Percentiles rank a stretch among this genome's conserved stretches.
Conservation (phyloP, 1,139 yeast genomes). For the Diutina catenulata region DNA sequence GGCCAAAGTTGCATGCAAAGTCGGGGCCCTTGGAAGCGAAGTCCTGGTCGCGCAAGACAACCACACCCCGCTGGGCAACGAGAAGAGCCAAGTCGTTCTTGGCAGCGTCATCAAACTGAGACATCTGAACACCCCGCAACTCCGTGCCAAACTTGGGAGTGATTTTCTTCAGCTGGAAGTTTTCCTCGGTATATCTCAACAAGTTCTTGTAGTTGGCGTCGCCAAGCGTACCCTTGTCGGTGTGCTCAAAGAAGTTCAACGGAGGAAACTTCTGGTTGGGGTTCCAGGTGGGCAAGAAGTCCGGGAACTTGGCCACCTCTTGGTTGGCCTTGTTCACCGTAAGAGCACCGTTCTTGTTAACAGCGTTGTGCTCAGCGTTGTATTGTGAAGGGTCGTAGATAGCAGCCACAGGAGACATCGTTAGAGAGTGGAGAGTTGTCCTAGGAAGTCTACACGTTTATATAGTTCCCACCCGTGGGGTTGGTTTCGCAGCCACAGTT, state of each 20-base stretch:
- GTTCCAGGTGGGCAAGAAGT: slow-evolving; percentile 42
- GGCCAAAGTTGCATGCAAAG: slow-evolving; percentile 20
- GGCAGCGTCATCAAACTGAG: slow-evolving; percentile 16
- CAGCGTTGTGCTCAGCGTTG: slow-evolving; percentile 3
- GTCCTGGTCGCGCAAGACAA: slow-evolving; percentile 27
- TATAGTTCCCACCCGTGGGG: neutral
- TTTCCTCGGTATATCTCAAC: neutral
- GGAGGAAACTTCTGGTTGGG: slow-evolving; percentile 31
- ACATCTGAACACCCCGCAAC: slow-evolving; percentile 17
- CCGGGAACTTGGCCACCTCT: slow-evolving; percentile 17
- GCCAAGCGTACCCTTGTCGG: slow-evolving; percentile 17
- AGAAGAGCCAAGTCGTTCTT: slow-evolving; percentile 27
- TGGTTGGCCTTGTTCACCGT: slow-evolving; percentile 18
- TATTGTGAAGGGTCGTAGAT: slow-evolving; percentile 5
- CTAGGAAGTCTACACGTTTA: neutral
- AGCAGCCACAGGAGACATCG: neutral
- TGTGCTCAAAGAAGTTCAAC: slow-evolving; percentile 33
- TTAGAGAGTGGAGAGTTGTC: neutral
- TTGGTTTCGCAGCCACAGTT: neutral
- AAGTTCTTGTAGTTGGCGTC: neutral
- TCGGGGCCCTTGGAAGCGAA: slow-evolving; percentile 22
- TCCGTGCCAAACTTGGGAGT: slow-evolving; percentile 19
- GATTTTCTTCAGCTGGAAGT: slow-evolving; percentile 6
- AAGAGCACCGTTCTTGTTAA: slow-evolving; percentile 16
- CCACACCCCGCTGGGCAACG: slow-evolving; percentile 31